Base-by-base conservation (phyloP, 345 rosid species). In the Heritiera fomes region DNA sequence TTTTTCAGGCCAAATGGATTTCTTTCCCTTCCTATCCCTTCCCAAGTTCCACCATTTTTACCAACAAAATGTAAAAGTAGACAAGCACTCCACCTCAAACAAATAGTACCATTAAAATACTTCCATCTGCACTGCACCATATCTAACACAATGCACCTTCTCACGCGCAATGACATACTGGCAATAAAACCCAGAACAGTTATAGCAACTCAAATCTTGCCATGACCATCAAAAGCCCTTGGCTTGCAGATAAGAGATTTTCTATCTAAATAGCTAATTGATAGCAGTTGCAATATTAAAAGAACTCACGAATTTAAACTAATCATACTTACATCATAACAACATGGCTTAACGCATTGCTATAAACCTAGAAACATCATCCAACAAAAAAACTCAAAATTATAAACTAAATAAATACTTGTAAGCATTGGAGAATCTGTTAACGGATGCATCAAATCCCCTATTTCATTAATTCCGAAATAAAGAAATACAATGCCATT, bases 1-100 rank as follows among this genome's bases (percentile, higher is more conserved):
- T 59, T 20, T 58, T 20, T 58, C 62, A 23, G 28, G 65, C 38
- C 38, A 28, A 60, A 28, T 60, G 2, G 11, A 28, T 60, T 23
- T 60, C 17, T 11, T 4, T 28, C 38, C 32, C 62, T 63, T 12
- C 70, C 46, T 40, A 65, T 28, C 38, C 32, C 62, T 63, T 12
- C 70, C 46, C 17, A 65, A 65, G 38, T 15, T 40, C 70, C 9
- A 34, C 46, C 46, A 20, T 38, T 38, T 65, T 38, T 8, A 65
- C 46, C 8, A 40, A 34, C 70, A 34, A 34, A 32, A 64, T 64
- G 45, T 20, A 64, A 2, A 64, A 34, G 47, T 14, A 34, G 18
- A 65, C 69, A 65, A 34, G 47, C 70, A 65, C 38, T 17, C 46
- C 46, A 65, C 65, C 65, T 65, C 70, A 32, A 34, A 63, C 40